Base-by-base conservation (phyloP, 306 rosid genomes). In the Vigna angularis region DNA sequence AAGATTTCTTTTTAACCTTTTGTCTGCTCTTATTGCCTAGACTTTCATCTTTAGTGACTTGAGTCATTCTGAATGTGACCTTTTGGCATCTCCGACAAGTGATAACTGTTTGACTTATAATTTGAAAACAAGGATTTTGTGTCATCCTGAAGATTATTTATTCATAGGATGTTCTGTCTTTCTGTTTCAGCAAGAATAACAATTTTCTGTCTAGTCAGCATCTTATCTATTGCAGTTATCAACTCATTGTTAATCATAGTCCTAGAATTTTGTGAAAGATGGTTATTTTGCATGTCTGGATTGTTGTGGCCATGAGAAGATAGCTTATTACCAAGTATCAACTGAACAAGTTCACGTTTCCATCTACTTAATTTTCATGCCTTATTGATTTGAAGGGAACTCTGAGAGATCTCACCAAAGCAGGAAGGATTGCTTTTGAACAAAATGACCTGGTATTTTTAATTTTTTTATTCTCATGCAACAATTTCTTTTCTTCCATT, bases 331-430 rank as follows among this genome's bases (percentile, higher is more conserved):
- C 13, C 47, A 61, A 61, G 20, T 36, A 62, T 20, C 51, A 66
- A 72, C 7, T 34, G 14, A 48, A 42, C 18, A 14, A 30, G 61
- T 80, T 83, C 26, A 28, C 58, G 56, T 77, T 73, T 57, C 75
- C 32, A 3, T 81, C 50, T 45, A 38, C 80, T 52, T 71, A 38
- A 70, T 77, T 71, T 71, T 20, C 58, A 65, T 36, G 57, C 66
- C 47, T 72, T 24, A 30, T 76, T 81, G 59, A 18, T 50, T 34
- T 90, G 83, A 86, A 91, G 96, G 96, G 96, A 83, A 89, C 91
- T 38, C 74, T 91, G 81, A 91, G 90, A 81, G 96, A 89, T 89
- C 93, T 91, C 79, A 74, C 86, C 82, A 91, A 86, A 83, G 66
- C 91, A 58, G 91, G 90, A 82, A 86, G 82, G 85, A 42, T 57